Base-by-base conservation (phyloP, 768 basidiomycete species). In the Cubamyces sp. region DNA sequence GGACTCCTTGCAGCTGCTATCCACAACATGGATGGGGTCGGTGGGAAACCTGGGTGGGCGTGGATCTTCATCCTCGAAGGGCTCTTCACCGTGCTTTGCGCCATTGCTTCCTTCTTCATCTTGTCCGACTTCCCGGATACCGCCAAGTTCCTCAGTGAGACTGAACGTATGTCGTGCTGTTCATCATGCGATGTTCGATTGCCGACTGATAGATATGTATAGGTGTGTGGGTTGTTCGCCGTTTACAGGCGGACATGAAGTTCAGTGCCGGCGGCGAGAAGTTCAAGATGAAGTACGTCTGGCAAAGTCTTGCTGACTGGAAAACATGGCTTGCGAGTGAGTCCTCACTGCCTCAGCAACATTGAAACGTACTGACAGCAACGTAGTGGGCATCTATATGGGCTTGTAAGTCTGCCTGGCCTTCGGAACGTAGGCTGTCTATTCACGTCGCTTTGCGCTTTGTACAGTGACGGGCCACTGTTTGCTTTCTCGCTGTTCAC, bases 41-140 rank as follows among this genome's bases (percentile, higher is more conserved):
- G 83, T 1, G 85, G 85, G 41, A 83, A 79, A 67, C 75, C 84
- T 43, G 86, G 81, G 12, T 87, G 86, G 86, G 81, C 84, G 8
- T 88, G 86, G 87, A 87, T 87, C 60, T 89, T 89, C 70, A 89
- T 91, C 60, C 70, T 92, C 4, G 89, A 91, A 72, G 91, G 91
- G 2, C 74, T 91, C 42, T 76, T 84, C 39, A 92, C 91, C 0
- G 76, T 92, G 37, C 23, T 88, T 3, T 79, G 81, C 46, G 84
- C 84, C 9, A 53, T 84, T 8, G 78, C 78, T 3, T 88, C 89
- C 0, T 92, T 82, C 76, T 92, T 86, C 82, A 73, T 92, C 51
- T 82, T 94, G 21, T 82, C 88, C 67, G 90, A 92, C 72, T 92
- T 92, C 71, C 90, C 91, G 1, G 88, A 90, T 56, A 85, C 80